A percentile compares a stretch with the other conserved stretches of the same genome.
Evolutionary conservation across 1,284 basidiomycete species (phyloP).

Genomic region (Tilletia horrida): DNA sequence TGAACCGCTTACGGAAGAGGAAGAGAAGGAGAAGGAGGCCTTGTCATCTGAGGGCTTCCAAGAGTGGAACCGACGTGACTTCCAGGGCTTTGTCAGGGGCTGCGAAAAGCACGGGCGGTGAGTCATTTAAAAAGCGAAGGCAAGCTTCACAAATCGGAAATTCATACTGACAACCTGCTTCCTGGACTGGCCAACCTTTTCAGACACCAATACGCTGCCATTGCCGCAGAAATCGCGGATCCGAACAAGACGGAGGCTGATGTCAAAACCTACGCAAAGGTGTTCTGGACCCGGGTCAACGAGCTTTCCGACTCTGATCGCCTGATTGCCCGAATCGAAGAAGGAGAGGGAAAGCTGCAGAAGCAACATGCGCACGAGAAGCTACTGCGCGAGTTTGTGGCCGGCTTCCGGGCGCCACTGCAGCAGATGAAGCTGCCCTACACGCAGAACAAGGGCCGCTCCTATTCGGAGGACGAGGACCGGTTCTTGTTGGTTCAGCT

Average conservation of each 20-base stretch:
- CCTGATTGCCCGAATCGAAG: conserved; percentile 47
- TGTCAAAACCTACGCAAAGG: conserved; percentile 73
- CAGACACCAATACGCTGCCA: conserved; percentile 67
- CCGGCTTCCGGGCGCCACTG: conserved; percentile 35
- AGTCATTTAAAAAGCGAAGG: conserved; percentile 21
- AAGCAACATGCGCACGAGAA: conserved; percentile 45
- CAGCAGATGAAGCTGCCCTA: conserved; percentile 49
- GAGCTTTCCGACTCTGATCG: conserved; percentile 62
- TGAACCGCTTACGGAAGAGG: conserved; percentile 63
- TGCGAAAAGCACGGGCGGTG: conserved; percentile 78
- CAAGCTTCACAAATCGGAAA: too few species aligned
- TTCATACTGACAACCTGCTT: not conserved
- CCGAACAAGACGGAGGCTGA: conserved; percentile 70
- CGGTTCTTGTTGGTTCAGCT: conserved; percentile 87
- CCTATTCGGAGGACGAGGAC: conserved; percentile 95
- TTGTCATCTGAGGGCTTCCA: conserved; percentile 42
- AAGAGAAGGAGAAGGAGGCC: conserved; percentile 70
- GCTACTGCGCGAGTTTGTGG: conserved; percentile 39
- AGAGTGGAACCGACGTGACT: conserved; percentile 72
- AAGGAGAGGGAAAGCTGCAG: conserved; percentile 46
- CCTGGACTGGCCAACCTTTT: not conserved
- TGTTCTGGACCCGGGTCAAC: conserved; percentile 86
- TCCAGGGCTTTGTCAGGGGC: conserved; percentile 82
- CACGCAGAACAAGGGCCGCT: conserved; percentile 66
- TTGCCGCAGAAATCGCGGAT: conserved; percentile 72